Percentiles rank a stretch among this genome's conserved stretches.
These are phyloP conservation scores for Garcileccinum viscosum DNA, from an alignment of 1,284 basidiomycete species.

Conservation along the genomic window DNA sequence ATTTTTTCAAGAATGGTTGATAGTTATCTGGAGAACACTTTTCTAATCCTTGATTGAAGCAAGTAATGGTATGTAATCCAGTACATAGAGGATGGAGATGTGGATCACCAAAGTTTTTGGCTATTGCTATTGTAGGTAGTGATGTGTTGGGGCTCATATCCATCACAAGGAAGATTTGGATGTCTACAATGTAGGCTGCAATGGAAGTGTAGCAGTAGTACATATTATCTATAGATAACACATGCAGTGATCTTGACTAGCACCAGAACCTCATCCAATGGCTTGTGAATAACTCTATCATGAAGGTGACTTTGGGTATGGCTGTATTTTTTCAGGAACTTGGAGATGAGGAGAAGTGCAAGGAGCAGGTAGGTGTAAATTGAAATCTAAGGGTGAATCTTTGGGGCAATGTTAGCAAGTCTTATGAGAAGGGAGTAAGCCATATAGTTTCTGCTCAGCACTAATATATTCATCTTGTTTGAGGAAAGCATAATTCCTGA, in stretches of 20 bases:
- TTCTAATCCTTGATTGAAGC: no score
- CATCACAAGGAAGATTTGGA: background rate
- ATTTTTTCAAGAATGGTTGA: no score
- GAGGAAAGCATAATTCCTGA: background rate
- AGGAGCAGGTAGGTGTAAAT: background rate
- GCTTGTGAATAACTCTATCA: background rate
- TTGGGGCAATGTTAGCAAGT: background rate
- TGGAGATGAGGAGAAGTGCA: background rate
- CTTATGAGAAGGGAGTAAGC: background rate
- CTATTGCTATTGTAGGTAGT: background rate
- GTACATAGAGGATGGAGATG: background rate
- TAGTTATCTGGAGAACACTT: no score
- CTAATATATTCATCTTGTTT: background rate
- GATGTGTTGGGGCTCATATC: background rate
- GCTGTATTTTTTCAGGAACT: background rate
- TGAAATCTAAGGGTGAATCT: background rate
- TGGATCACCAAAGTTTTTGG: background rate
- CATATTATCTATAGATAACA: background rate
- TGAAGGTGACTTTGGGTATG: background rate
- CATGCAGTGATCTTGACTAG: background rate
- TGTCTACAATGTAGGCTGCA: background rate
- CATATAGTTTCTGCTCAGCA: background rate
- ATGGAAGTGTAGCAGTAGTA: background rate
- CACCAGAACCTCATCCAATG: background rate
- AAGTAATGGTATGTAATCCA: background rate